Evolutionary conservation across 345 rosid species (phyloP).

Genomic region (Populus davidiana): DNA sequence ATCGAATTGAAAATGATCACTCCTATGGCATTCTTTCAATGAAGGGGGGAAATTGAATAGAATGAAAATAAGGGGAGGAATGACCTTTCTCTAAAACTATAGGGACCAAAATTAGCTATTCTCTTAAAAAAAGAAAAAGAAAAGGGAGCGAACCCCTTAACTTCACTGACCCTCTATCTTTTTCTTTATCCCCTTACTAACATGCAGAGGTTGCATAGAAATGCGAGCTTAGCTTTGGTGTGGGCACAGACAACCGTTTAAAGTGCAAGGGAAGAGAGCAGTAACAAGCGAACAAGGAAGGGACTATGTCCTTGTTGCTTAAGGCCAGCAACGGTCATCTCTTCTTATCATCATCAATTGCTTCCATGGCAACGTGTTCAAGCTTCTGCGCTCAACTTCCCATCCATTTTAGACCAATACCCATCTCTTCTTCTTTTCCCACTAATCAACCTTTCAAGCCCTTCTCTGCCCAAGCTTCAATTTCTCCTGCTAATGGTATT

Average conservation of each 20-base stretch:
- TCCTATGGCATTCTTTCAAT: too few relatives aligned
- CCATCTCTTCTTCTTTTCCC: slow-evolving; percentile 37
- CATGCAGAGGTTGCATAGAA: background rate
- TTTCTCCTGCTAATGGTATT: slow-evolving; percentile 39
- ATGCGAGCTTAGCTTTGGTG: background rate
- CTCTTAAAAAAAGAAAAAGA: too few relatives aligned
- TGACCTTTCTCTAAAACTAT: too few relatives aligned
- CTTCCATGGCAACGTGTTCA: slow-evolving; percentile 61
- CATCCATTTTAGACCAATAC: slow-evolving; percentile 33
- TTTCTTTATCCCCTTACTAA: slow-evolving; percentile 1
- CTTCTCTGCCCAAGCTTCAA: slow-evolving; percentile 51
- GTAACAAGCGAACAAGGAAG: too few relatives aligned
- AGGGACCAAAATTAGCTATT: too few relatives aligned
- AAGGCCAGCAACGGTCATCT: slow-evolving; percentile 7
- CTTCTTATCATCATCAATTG: slow-evolving; percentile 33
- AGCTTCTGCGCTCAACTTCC: slow-evolving; percentile 60
- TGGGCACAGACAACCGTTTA: background rate
- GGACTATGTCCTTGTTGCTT: slow-evolving; percentile 13
- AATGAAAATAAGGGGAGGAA: too few relatives aligned
- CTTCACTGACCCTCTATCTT: background rate
- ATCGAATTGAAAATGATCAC: too few relatives aligned
- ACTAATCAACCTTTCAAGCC: slow-evolving; percentile 35
- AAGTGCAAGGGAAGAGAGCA: background rate
- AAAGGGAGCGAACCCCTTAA: background rate
- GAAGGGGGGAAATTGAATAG: too few relatives aligned